Evolutionary conservation across 1,284 basidiomycete species (phyloP).

Genomic region (Ustilago xerochloae): DNA sequence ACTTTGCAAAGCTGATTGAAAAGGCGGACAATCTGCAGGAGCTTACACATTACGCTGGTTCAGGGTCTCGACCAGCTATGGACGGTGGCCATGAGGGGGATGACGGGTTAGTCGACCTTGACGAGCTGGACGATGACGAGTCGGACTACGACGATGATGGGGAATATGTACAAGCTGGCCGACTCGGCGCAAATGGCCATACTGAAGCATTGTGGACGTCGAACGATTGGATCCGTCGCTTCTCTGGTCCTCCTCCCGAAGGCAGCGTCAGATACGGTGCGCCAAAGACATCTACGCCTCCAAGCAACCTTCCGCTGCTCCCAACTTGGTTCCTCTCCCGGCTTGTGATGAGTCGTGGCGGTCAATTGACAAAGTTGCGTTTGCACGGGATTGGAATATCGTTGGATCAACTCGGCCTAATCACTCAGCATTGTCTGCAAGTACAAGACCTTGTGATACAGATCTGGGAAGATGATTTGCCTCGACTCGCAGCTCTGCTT

Average conservation of each 20-base stretch:
- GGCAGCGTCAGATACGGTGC: constrained; percentile 42
- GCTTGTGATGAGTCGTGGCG: constrained; percentile 32
- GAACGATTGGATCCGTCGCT: constrained; percentile 32
- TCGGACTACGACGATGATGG: constrained; percentile 37
- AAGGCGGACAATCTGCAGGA: constrained; percentile 24
- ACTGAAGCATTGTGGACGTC: not conserved
- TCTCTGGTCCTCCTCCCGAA: constrained; percentile 38
- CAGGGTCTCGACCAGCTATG: constrained; percentile 38
- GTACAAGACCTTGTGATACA: constrained; percentile 63
- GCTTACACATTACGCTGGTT: constrained; percentile 55
- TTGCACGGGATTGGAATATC: constrained; percentile 59
- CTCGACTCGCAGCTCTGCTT: constrained; percentile 31
- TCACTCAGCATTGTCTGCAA: constrained; percentile 34
- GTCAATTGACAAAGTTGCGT: constrained; percentile 47
- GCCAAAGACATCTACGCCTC: constrained; percentile 16
- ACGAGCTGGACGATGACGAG: constrained; percentile 36
- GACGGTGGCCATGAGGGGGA: constrained; percentile 40
- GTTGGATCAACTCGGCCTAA: constrained; percentile 51
- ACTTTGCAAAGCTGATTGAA: constrained; percentile 43
- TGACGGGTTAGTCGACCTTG: constrained; percentile 41
- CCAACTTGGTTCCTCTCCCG: constrained; percentile 39
- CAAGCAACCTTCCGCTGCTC: constrained; percentile 35
- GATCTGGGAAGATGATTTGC: constrained; percentile 58
- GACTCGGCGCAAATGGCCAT: not conserved
- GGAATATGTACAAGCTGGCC: constrained; percentile 13